phyloP scores from a whole-genome alignment of 106 monocot genomes.

The Dioscorea zingiberensis region DNA sequence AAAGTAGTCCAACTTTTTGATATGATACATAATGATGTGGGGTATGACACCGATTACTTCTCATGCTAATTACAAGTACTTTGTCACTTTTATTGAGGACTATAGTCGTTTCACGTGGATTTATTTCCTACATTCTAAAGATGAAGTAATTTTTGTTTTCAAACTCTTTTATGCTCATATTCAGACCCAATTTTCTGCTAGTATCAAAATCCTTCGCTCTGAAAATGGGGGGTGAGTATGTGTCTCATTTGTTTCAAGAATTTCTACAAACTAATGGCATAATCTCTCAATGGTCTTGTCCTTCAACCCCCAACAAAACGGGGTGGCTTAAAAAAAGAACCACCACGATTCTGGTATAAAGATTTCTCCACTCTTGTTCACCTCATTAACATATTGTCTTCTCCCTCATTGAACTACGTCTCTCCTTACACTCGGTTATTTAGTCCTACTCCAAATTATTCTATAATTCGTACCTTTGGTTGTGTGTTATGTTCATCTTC shows the following conservation, averaged over 20 bases:
- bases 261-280: constrained; percentile 6
- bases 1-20: background rate
- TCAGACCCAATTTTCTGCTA: constrained; percentile 2
- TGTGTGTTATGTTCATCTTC: constrained; percentile 11
- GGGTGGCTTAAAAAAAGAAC: constrained; percentile 14
- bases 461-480: background rate
- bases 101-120: too few relatives aligned
- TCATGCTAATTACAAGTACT: constrained; percentile 14
- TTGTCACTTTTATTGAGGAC: too few relatives aligned
- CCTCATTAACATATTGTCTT: constrained; percentile 15
- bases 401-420: background rate
- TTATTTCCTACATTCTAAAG: too few relatives aligned
- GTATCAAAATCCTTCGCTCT: constrained; percentile 8
- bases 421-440: constrained; percentile 2
- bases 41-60: constrained; percentile 1
- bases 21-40: constrained; percentile 6
- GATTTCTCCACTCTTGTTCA: background rate
- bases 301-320: constrained; percentile 7
- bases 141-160: too few relatives aligned
- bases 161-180: too few relatives aligned
- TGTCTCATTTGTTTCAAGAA: constrained; percentile 8
- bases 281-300: constrained; percentile 6
- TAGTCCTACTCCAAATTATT: background rate
- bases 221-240: constrained; percentile 4
- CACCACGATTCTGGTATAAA: constrained; percentile 3